These are phyloP conservation scores for Peziza echinospora DNA, from an alignment of 495 filamentous ascomycete species.

Conservation along the genomic window DNA sequence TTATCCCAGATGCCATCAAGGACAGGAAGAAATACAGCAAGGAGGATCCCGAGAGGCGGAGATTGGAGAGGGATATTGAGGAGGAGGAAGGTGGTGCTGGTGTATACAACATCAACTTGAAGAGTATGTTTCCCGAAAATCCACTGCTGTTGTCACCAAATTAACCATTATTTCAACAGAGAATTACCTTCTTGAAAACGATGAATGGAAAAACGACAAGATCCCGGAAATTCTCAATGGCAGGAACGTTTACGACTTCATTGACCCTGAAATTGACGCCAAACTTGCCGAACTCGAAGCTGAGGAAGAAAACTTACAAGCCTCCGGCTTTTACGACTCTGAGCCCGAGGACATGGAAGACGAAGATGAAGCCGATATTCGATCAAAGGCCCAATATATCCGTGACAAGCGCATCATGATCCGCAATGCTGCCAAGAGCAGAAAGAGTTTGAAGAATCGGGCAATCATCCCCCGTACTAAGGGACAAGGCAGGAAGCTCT, in stretches of 20 bases:
- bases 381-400: conserved; percentile 84
- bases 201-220: conserved; percentile 88
- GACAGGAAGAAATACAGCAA: conserved; percentile 69
- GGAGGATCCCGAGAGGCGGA: conserved; percentile 58
- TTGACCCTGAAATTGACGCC: conserved; percentile 87
- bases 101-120: conserved; percentile 82
- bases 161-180: no score
- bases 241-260: conserved; percentile 89
- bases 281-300: conserved; percentile 81
- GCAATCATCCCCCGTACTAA: conserved; percentile 66
- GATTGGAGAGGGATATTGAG: conserved; percentile 67
- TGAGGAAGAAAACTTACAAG: conserved; percentile 78
- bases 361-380: conserved; percentile 62
- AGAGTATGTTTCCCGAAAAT: no score
- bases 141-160: not conserved
- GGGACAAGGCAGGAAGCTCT: conserved; percentile 48
- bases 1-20: conserved; percentile 72
- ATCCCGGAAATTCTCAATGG: conserved; percentile 83
- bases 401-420: conserved; percentile 75
- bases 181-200: conserved; percentile 62
- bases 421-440: conserved; percentile 74
- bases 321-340: conserved; percentile 58
- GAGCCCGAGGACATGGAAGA: conserved; percentile 42
- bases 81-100: conserved; percentile 84
- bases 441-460: conserved; percentile 88